phyloP scores from a whole-genome alignment of 1,284 basidiomycete species.

The Microbotryum violaceum region DNA sequence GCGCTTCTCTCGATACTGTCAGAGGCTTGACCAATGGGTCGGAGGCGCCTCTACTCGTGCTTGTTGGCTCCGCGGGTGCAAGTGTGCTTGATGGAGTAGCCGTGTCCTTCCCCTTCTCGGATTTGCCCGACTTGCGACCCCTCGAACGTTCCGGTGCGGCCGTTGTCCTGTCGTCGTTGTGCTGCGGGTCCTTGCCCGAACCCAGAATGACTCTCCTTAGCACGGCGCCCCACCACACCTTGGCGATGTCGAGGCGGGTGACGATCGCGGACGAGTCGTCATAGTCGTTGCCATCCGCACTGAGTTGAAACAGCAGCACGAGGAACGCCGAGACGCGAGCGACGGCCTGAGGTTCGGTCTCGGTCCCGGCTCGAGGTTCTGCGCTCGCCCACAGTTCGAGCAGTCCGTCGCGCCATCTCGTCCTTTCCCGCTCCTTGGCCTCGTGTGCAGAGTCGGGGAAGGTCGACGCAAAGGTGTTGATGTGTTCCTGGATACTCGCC shows the following conservation, averaged over 20 bases:
- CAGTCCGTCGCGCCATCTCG: conserved; percentile 21
- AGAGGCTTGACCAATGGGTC: conserved; percentile 8
- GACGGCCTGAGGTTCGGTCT: conserved; percentile 17
- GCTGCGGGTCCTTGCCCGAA: conserved; percentile 10
- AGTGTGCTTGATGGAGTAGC: neutral
- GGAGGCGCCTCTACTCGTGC: neutral
- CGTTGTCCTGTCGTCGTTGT: neutral
- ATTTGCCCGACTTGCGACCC: conserved; percentile 7
- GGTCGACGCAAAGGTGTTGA: neutral
- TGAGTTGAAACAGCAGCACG: conserved; percentile 18
- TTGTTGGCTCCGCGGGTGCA: neutral
- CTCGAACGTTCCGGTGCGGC: neutral
- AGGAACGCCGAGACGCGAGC: conserved; percentile 26
- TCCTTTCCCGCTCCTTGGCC: conserved; percentile 18
- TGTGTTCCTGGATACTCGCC: neutral
- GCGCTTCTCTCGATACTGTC: conserved; percentile 21
- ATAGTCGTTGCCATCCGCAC: conserved; percentile 20
- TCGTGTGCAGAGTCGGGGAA: neutral
- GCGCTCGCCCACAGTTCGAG: conserved; percentile 23
- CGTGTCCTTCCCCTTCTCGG: conserved; percentile 20
- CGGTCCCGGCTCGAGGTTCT: conserved; percentile 23
- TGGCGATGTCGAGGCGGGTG: conserved; percentile 16
- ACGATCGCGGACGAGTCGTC: conserved; percentile 25
- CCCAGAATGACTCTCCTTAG: conserved; percentile 26
- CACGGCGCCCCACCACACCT: conserved; percentile 25